A percentile compares a stretch with the other conserved stretches of the same genome.
These are phyloP conservation scores for Cyathus striatus DNA, from an alignment of 768 basidiomycete species.

Conservation along the genomic window DNA sequence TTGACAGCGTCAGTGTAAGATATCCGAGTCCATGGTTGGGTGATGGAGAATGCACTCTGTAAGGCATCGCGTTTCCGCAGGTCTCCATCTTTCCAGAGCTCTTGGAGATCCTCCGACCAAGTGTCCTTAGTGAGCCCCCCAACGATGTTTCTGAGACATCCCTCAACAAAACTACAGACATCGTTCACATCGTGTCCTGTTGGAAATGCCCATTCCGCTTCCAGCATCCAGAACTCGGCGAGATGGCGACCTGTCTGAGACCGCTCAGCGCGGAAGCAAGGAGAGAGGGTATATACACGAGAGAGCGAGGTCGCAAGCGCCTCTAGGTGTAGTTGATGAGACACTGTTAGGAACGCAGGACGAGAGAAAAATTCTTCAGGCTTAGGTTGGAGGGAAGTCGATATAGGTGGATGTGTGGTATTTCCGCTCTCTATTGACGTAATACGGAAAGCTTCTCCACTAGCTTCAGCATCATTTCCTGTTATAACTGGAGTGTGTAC, in stretches of 20 bases:
- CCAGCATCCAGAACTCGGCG: conserved; percentile 99
- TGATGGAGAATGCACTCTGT: conserved; percentile 26
- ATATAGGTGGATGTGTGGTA: conserved; percentile 16
- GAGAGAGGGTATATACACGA: conserved; percentile 88
- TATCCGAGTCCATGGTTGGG: conserved; percentile 60
- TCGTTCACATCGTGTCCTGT: conserved; percentile 32
- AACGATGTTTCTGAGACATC: conserved; percentile 21
- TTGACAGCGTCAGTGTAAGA: conserved; percentile 74
- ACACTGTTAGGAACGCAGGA: conserved; percentile 86
- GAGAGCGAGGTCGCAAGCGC: conserved; percentile 72
- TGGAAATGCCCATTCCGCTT: conserved; percentile 76
- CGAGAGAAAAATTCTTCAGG: conserved; percentile 64
- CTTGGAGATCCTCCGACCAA: not conserved
- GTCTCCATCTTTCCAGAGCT: conserved; percentile 35
- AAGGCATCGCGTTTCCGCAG: conserved; percentile 25
- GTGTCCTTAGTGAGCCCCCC: conserved; percentile 7
- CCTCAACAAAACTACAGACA: conserved; percentile 35
- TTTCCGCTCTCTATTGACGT: conserved; percentile 30
- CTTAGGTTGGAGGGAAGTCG: conserved; percentile 9
- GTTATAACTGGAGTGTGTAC: conserved; percentile 87
- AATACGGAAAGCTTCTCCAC: conserved; percentile 85
- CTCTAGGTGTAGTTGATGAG: conserved; percentile 94
- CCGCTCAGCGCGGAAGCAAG: conserved; percentile 92
- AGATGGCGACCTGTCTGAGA: conserved; percentile 88
- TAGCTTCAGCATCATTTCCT: conserved; percentile 92